phyloP scores from a whole-genome alignment of 306 rosid species.

The Cucumis cinereus region DNA sequence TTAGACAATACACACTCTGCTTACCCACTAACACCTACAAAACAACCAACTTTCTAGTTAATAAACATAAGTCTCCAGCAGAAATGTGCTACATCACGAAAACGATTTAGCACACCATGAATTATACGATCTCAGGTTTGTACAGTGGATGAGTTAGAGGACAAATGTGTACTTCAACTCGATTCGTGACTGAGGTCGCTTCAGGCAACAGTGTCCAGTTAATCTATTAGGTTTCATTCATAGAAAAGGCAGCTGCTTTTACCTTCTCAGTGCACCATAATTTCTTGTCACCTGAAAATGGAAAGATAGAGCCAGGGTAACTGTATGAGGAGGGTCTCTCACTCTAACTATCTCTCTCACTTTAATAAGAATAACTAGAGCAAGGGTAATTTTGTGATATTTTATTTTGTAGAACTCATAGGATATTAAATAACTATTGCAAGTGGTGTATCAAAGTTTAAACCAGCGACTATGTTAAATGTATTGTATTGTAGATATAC shows the following conservation, averaged over 20 bases:
- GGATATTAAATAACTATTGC: neutral
- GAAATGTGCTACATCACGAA: neutral
- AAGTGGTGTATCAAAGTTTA: neutral
- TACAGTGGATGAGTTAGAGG: neutral
- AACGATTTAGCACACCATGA: neutral
- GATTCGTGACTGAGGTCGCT: neutral
- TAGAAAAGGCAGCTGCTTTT: constrained; percentile 22
- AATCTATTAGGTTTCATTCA: neutral
- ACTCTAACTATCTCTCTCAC: neutral
- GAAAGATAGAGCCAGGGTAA: neutral
- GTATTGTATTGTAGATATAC: neutral
- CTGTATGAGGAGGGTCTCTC: neutral
- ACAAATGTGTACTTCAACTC: neutral
- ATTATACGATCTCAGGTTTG: neutral
- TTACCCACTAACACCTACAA: neutral
- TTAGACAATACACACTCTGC: neutral
- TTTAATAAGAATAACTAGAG: neutral
- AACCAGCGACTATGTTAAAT: neutral
- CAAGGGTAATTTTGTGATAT: neutral
- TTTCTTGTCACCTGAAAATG: constrained; percentile 64
- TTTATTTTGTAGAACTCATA: neutral
- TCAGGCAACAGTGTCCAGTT: neutral
- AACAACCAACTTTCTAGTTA: neutral
- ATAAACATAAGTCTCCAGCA: neutral
- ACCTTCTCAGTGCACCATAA: constrained; percentile 86